phyloP scores from a whole-genome alignment of 768 basidiomycete genomes.

The Kwoniella bestiolae region DNA sequence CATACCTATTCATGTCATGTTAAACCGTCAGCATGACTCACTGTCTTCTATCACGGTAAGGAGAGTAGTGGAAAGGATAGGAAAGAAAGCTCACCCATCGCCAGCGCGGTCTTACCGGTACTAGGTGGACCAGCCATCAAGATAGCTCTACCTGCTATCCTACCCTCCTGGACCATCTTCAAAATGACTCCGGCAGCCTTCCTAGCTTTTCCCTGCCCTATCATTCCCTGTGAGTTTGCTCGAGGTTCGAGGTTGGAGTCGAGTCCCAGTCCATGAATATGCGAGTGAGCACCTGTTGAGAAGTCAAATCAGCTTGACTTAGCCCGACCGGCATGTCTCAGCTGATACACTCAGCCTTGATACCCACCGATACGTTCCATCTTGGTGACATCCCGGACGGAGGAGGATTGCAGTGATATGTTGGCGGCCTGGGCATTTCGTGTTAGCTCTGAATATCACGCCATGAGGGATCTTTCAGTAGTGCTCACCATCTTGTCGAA shows the following conservation, averaged over 20 bases:
- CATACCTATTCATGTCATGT: constrained; percentile 70
- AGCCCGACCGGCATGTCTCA: neutral
- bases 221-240: constrained; percentile 85
- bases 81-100: constrained; percentile 70
- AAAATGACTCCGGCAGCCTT: constrained; percentile 97
- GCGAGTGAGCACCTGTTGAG: constrained; percentile 62
- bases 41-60: neutral
- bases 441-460: neutral
- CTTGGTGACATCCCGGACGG: constrained; percentile 56
- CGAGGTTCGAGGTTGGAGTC: constrained; percentile 88
- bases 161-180: constrained; percentile 96
- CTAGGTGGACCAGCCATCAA: constrained; percentile 97
- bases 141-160: constrained; percentile 93
- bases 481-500: neutral
- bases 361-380: constrained; percentile 58
- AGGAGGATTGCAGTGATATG: constrained; percentile 49
- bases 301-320: neutral
- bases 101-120: constrained; percentile 97
- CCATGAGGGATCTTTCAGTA: neutral
- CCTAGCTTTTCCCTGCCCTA: constrained; percentile 92
- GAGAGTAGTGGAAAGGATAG: neutral
- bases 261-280: constrained; percentile 92
- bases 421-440: constrained; percentile 47
- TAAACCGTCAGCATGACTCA: neutral
- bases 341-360: neutral